phyloP scores from a whole-genome alignment of 148 eudicot species.

The Mesembryanthemum crystallinum region DNA sequence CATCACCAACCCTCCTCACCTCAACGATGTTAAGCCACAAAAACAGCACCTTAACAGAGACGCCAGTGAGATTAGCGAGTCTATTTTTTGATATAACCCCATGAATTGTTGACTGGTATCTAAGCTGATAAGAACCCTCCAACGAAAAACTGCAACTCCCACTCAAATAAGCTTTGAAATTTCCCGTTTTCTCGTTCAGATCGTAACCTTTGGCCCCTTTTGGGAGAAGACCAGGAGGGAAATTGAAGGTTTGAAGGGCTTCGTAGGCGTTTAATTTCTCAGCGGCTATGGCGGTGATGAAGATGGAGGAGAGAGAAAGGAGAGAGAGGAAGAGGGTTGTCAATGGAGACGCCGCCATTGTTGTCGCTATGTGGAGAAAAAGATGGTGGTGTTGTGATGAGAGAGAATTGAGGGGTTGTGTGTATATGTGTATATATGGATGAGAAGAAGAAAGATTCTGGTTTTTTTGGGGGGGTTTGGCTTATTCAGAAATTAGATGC shows the following conservation, averaged over 20 bases:
- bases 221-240: conserved; percentile 62
- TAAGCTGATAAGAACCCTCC: conserved; percentile 61
- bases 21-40: conserved; percentile 67
- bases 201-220: conserved; percentile 50
- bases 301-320: conserved; percentile 14
- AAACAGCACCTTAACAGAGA: conserved; percentile 54
- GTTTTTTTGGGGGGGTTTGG: neutral
- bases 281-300: conserved; percentile 10
- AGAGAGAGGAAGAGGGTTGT: conserved; percentile 11
- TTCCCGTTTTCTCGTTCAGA: conserved; percentile 40
- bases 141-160: conserved; percentile 56
- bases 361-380: neutral
- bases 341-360: neutral
- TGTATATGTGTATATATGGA: neutral
- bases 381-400: neutral
- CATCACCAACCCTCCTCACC: conserved; percentile 47
- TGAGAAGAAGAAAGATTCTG: too few species aligned
- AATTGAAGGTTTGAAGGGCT: conserved; percentile 44
- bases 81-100: conserved; percentile 45
- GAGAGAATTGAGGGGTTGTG: neutral
- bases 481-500: neutral
- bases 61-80: conserved; percentile 49
- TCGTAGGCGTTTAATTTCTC: conserved; percentile 43
- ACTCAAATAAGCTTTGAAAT: conserved; percentile 42
- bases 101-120: conserved; percentile 45